Evolutionary conservation across 345 rosid genomes (phyloP), one percentile per base, ranked within the genome.

Genomic region (Dipteronia sinensis): DNA sequence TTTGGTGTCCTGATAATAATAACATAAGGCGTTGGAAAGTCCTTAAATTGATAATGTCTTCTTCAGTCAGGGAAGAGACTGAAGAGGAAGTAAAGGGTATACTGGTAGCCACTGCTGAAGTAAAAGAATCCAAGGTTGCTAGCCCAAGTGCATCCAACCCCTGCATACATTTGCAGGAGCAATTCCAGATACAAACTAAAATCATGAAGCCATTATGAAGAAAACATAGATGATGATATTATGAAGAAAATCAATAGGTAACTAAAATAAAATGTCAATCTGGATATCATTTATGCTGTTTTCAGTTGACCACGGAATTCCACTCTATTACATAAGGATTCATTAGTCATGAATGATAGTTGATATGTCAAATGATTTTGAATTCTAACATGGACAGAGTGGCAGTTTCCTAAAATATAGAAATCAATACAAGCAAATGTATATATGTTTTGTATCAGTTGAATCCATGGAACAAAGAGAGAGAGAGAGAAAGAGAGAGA

Each of bases 91-190:
- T 71, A 81, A 91, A 87, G 27, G 95, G 95, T 72, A 82, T 73
- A 68, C 70, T 81, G 75, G 88, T 22, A 11, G 80, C 70, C 70
- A 90, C 88, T n/a, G 65, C 82, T 65, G 87, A 92, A 71, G 88
- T 79, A 68, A 93, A 77, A 38, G 89, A 90, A 80, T 92, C 91
- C 66, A 94, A 67, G 44, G 95, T 88, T 66, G 94, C 97, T 77
- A 93, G 80, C 74, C 98, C 98, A 77, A 88, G 88, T 77, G 98
- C 97, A 86, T 95, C 98, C 84, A 95, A 74, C 56, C 98, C 98
- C 98, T 95, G 86, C 44, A 74, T 42, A 55, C 27, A 64, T 78
- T 76, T 34, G 29, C 10, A 53, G 65, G 75, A 62, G 74, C 62
- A 81, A 62, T 53, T 20, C 44, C 27, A 79, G 59, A 75, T 17